These are phyloP conservation scores for Davidsoniella australis DNA, from an alignment of 2,329 filamentous ascomycete species.

Conservation along the genomic window DNA sequence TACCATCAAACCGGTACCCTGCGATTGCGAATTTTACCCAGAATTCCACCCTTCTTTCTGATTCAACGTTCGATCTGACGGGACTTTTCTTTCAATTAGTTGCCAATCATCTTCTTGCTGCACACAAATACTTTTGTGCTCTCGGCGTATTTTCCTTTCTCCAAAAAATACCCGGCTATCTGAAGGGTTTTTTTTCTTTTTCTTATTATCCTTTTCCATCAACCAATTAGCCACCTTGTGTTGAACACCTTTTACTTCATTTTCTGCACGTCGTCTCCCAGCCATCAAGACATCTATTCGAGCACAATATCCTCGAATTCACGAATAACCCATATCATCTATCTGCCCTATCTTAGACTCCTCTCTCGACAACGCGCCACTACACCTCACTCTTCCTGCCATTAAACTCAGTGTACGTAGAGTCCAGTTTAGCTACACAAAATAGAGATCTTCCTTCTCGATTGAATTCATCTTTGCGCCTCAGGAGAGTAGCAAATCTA, in stretches of 20 bases:
- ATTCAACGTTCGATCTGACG: slow-evolving; percentile 5
- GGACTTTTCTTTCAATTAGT: not conserved
- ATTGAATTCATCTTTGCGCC: slow-evolving; percentile 6
- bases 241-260: slow-evolving; percentile 1
- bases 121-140: no score
- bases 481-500: not conserved
- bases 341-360: slow-evolving; percentile 1
- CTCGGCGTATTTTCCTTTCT: no score
- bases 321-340: slow-evolving; percentile 6
- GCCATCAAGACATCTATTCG: no score
- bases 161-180: no score
- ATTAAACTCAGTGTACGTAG: slow-evolving; percentile 9
- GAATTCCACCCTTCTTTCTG: not conserved
- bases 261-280: not conserved
- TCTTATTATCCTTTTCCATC: no score
- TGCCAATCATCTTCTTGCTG: no score
- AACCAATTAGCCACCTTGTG: no score
- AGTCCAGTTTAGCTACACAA: slow-evolving; percentile 7
- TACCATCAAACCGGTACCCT: no score
- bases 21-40: no score
- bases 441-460: slow-evolving; percentile 2
- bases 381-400: slow-evolving; percentile 10
- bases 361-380: slow-evolving; percentile 9
- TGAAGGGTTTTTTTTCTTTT: no score
- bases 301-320: slow-evolving; percentile 1